Base-by-base conservation (phyloP, 192 early-diverging fungal genomes). In the Neocallimastix lanati region DNA sequence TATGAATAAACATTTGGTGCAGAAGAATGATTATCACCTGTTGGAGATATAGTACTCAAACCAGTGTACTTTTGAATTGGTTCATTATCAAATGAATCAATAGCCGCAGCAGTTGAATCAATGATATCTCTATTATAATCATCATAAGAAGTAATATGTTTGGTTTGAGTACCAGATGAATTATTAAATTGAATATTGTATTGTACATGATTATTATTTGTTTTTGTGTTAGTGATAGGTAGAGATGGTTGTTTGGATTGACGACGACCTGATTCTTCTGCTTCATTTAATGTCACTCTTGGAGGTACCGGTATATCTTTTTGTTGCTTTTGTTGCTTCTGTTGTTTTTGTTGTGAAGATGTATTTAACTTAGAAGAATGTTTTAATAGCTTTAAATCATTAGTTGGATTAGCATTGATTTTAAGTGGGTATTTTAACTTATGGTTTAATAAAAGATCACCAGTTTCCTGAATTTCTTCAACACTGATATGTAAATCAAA, bases 391-490 rank as follows among this genome's bases (percentile, higher is more conserved):
- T 67, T 67, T n/a, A 67, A 0, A 25, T 67, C 50, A 67, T 67
- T 67, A 11, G 16, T 4, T 67, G 50, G 25, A 25, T 67, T 67
- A 27, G 16, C 25, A 27, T 5, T 21, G n/a, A 27, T 4, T 67
- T 67, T 18, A 67, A 67, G 16, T 67, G 50, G 50, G 9, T 67
- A 67, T 67, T 67, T 67, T 67, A 67, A 67, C n/a, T 18, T 4
- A 81, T 79, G 87, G 80, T 88, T 84, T 77, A 94, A 86, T 82
- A 96, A 84, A 77, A 90, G 90, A 79, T 94, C 87, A 76, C 94
- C 95, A 36, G 91, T 90, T n/a, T 88, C 87, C 83, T 96, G 94
- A 28, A 98, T 87, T 79, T 96, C 94, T 76, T 92, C 89, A 29
- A 91, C 88, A 18, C 88, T 89, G 21, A 96, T 90, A 78, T 85